These are phyloP conservation scores for Leucosporidium yakuticum DNA, from an alignment of 768 basidiomycete species.

Conservation along the genomic window DNA sequence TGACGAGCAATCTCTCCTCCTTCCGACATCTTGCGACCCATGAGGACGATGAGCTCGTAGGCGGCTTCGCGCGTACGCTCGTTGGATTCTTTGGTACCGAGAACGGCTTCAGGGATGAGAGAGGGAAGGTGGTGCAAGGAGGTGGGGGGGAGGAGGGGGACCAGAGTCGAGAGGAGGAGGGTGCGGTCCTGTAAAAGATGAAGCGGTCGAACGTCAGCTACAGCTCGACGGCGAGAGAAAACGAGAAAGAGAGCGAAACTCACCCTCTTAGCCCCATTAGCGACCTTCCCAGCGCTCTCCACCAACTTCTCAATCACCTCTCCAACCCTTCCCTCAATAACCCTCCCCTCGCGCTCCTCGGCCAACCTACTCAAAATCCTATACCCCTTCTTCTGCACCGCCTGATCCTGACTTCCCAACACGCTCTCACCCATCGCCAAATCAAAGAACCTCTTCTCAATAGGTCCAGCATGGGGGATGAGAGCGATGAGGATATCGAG, in stretches of 20 bases:
- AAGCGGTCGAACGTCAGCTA: not conserved
- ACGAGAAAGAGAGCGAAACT: not conserved
- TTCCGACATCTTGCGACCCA: slow-evolving; percentile 84
- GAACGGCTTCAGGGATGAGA: slow-evolving; percentile 84
- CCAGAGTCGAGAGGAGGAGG: slow-evolving; percentile 61
- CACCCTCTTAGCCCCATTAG: slow-evolving; percentile 82
- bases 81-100: slow-evolving; percentile 95
- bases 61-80: slow-evolving; percentile 83
- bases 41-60: slow-evolving; percentile 79
- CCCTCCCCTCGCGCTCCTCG: slow-evolving; percentile 53
- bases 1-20: slow-evolving; percentile 76
- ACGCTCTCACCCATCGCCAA: slow-evolving; percentile 55
- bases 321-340: slow-evolving; percentile 52
- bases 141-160: slow-evolving; percentile 62
- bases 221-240: not conserved
- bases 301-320: slow-evolving; percentile 61
- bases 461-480: slow-evolving; percentile 16
- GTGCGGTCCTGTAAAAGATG: slow-evolving; percentile 66
- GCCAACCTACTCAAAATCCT: slow-evolving; percentile 71
- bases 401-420: slow-evolving; percentile 70
- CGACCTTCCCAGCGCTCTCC: slow-evolving; percentile 58
- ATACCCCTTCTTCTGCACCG: slow-evolving; percentile 92
- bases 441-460: slow-evolving; percentile 25
- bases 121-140: slow-evolving; percentile 78
- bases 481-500: slow-evolving; percentile 78